Evolutionary conservation across 2,329 filamentous ascomycete genomes (phyloP), one percentile per base, ranked within the genome.

Genomic region (Epichloe sylvatica): DNA sequence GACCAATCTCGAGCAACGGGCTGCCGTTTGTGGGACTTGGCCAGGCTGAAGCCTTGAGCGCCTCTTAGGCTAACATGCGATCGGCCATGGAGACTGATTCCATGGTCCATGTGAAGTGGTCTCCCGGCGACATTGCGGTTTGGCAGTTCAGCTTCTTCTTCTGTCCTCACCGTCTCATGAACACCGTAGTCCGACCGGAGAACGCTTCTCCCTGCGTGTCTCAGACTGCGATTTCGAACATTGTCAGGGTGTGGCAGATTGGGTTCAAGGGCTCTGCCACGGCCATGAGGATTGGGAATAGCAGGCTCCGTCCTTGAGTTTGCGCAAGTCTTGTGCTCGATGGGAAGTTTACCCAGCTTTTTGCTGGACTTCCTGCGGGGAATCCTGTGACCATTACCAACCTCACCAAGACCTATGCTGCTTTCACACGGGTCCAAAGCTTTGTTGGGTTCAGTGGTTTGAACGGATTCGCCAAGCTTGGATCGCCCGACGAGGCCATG

Each of bases 1-100:
- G 77, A 78, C 86, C 78, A 91, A 57, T 89, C 83, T 59, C 84
- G 75, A 33, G 84, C 83, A 57, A 87, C 80, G 0, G 81, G 79
- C 52, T 81, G 77, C 25, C 76, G 72, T 53, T 73, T 76, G 56
- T 81, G 75, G 6, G 74, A 74, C 53, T 69, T 71, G 42, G 70
- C 64, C 47, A 80, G 62, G 53, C 69, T 78, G 62, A 80, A 77
- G 2, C 65, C 68, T 53, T 73, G 67, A 8, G 67, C 64, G 42
- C 72, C 73, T 42, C 63, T 65, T 11, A 80, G 63, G 54, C 76
- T 80, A 55, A 79, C 68, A 59, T 80, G 75, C 2, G 74, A 75
- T 52, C 68, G 70, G 34, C 70, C 69, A 49, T 67, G 67, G 33
- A 80, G 67, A 57, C 65, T 74, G 51, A 74, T 66, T 5, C 61